These are phyloP conservation scores for Afroboletus lepidellus DNA, from an alignment of 1,284 basidiomycete genomes.

Conservation along the genomic window DNA sequence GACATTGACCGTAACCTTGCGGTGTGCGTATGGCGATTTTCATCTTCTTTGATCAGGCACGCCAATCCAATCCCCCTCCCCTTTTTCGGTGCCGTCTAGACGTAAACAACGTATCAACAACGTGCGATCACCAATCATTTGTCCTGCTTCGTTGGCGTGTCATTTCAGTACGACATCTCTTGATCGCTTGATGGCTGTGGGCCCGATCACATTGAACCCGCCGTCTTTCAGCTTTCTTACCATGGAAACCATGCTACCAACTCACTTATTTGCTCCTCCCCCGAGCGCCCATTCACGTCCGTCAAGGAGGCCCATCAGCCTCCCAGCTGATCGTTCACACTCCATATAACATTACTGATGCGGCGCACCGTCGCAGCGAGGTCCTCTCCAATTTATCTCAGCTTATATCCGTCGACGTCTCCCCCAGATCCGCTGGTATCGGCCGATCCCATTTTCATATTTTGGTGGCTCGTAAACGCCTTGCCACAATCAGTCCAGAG, in stretches of 20 bases:
- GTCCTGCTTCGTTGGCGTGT: conserved; percentile 20
- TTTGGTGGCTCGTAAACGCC: not conserved
- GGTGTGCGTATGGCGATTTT: conserved; percentile 22
- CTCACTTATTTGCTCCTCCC: conserved; percentile 7
- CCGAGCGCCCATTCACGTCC: conserved; percentile 8
- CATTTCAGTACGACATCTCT: conserved; percentile 26
- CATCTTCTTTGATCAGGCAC: conserved; percentile 32
- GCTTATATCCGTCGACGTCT: conserved; percentile 24
- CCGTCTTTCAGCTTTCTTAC: conserved; percentile 23
- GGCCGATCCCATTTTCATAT: conserved; percentile 14
- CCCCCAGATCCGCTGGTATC: conserved; percentile 15
- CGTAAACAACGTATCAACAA: conserved; percentile 32
- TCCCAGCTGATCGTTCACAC: conserved; percentile 10
- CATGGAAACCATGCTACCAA: conserved; percentile 31
- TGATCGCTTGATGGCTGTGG: conserved; percentile 26
- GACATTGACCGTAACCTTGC: conserved; percentile 22
- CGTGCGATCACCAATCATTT: conserved; percentile 28
- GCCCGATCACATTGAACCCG: conserved; percentile 19
- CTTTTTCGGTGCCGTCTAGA: conserved; percentile 35
- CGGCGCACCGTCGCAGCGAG: conserved; percentile 20
- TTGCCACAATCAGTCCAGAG: conserved; percentile 17
- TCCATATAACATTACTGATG: conserved; percentile 6
- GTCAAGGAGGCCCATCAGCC: not conserved
- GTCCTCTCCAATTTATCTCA: conserved; percentile 11
- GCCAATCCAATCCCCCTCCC: conserved; percentile 18